phyloP scores from a whole-genome alignment of 1,284 basidiomycete species.

The Ustilago bromivora region DNA sequence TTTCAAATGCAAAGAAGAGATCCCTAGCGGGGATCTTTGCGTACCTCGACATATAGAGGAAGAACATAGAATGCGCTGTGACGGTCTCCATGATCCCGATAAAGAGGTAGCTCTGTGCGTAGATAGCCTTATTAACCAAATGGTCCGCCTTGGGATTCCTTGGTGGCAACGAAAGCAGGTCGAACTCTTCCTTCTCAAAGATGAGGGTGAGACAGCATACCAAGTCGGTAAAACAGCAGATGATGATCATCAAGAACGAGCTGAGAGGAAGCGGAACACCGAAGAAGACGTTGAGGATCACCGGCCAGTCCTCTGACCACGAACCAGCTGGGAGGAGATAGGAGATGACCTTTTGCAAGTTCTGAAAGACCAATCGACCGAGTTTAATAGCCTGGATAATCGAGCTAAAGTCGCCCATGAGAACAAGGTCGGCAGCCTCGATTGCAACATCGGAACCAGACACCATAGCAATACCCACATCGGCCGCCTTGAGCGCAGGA shows the following conservation, averaged over 20 bases:
- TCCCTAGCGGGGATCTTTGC: slow-evolving; percentile 70
- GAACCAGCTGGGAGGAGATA: slow-evolving; percentile 70
- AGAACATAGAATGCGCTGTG: slow-evolving; percentile 71
- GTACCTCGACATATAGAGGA: slow-evolving; percentile 72
- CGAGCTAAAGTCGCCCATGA: slow-evolving; percentile 58
- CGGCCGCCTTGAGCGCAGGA: slow-evolving; percentile 72
- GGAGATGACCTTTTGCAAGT: slow-evolving; percentile 74
- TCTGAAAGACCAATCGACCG: slow-evolving; percentile 78
- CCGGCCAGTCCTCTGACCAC: slow-evolving; percentile 79
- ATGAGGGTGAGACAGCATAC: slow-evolving; percentile 74
- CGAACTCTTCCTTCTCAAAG: slow-evolving; percentile 75
- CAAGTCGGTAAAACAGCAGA: slow-evolving; percentile 72
- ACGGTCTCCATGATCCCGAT: slow-evolving; percentile 75
- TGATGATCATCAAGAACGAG: slow-evolving; percentile 73
- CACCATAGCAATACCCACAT: slow-evolving; percentile 73
- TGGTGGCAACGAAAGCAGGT: slow-evolving; percentile 71
- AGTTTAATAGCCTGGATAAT: slow-evolving; percentile 58
- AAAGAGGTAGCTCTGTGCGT: slow-evolving; percentile 78
- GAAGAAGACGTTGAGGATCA: slow-evolving; percentile 74
- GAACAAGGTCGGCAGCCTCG: slow-evolving; percentile 64
- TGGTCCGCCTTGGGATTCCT: slow-evolving; percentile 62
- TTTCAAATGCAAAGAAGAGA: slow-evolving; percentile 41
- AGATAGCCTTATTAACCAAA: slow-evolving; percentile 73
- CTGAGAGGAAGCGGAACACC: slow-evolving; percentile 74
- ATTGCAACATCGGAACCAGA: slow-evolving; percentile 71